These are phyloP conservation scores for Aspergillus sp. DNA, from an alignment of 2,329 filamentous ascomycete genomes.

Conservation along the genomic window DNA sequence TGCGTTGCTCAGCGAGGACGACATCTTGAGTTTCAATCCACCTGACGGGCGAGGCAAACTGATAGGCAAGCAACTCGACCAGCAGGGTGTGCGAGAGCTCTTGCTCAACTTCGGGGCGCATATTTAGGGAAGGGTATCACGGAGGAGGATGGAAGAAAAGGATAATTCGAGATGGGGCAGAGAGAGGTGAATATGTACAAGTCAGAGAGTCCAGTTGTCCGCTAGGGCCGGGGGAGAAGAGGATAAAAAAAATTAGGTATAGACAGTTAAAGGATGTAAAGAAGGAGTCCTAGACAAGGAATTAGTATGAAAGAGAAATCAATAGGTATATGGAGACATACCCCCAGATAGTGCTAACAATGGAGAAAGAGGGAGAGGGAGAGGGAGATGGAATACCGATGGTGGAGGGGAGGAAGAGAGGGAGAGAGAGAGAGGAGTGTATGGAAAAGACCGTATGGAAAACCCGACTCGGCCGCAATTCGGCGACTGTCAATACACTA, in stretches of 20 bases:
- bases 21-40: constrained; percentile 99
- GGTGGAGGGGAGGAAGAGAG: background rate
- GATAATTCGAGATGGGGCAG: background rate
- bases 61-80: constrained; percentile 97
- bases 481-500: no score
- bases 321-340: no score
- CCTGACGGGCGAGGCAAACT: constrained; percentile 96
- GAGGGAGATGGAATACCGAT: constrained; percentile 3
- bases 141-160: background rate
- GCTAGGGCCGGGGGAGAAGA: background rate
- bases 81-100: constrained; percentile 97
- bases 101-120: constrained; percentile 98
- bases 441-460: constrained; percentile 6
- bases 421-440: constrained; percentile 12
- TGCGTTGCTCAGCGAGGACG: constrained; percentile 89
- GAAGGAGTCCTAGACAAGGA: no score
- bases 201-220: background rate
- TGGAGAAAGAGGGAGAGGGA: no score
- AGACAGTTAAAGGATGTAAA: no score
- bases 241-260: constrained; percentile 3
- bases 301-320: no score
- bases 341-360: no score
- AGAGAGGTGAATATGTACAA: background rate
- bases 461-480: background rate
- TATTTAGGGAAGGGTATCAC: constrained; percentile 43